A percentile compares a stretch with the other conserved stretches of the same genome.
Conservation (phyloP, 805 yeast genomes). For the Teunomyces aglyptinius region DNA sequence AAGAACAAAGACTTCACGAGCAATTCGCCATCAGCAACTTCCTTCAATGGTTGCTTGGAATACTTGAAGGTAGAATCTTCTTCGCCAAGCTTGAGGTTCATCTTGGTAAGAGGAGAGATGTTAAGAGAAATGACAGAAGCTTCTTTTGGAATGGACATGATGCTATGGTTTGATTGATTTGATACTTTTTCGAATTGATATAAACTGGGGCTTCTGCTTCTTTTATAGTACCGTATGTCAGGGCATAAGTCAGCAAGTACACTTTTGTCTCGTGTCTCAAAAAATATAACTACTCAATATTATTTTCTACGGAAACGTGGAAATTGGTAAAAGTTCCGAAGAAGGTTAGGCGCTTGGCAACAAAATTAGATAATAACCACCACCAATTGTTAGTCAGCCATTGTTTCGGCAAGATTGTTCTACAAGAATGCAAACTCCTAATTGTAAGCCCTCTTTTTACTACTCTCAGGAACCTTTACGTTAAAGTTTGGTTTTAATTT, state of each 20-base stretch:
- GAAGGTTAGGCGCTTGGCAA: too few relatives aligned
- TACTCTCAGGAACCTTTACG: too few relatives aligned
- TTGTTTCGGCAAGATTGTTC: background rate
- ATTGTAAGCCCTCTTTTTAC: too few relatives aligned
- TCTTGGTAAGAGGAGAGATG: constrained; percentile 16
- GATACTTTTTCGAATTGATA: background rate
- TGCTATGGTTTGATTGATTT: background rate
- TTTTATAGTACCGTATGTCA: background rate
- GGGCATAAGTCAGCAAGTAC: background rate
- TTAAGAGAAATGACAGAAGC: constrained; percentile 15
- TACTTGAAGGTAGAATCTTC: constrained; percentile 32
- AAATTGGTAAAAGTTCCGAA: background rate
- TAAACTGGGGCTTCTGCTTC: background rate
- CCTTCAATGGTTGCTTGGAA: constrained; percentile 12
- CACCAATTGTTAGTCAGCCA: too few relatives aligned
- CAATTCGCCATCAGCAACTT: constrained; percentile 23
- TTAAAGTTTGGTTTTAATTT: too few relatives aligned
- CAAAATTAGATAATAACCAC: too few relatives aligned
- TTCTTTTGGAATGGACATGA: constrained; percentile 10
- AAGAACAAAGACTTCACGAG: constrained; percentile 26
- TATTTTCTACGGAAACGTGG: background rate
- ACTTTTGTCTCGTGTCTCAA: background rate
- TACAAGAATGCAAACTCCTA: too few relatives aligned
- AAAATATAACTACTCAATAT: background rate
- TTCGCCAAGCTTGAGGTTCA: constrained; percentile 18